Evolutionary conservation across 768 basidiomycete genomes (phyloP), one percentile per base, ranked within the genome.

Genomic region (Russula sp.): DNA sequence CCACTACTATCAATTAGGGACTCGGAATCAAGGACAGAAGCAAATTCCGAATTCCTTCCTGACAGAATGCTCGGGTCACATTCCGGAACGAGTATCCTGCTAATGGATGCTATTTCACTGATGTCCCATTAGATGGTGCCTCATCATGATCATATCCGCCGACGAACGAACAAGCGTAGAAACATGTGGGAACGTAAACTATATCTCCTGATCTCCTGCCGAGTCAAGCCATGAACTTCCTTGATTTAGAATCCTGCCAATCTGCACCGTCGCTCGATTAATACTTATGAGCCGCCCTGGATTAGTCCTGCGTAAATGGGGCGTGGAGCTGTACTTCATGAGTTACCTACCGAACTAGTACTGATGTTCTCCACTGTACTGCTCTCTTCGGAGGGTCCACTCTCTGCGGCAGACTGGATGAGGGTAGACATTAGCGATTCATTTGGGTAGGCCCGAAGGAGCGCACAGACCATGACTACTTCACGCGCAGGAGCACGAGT

Each of bases 401-500:
- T 40, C 47, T 63, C 62, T 22, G 57, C 51, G 3, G 55, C 45
- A 22, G 37, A 16, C 62, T 63, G 31, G n/a, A 39, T 14, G 18
- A 40, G 37, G 16, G 50, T 16, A 22, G 20, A 18, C 6, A 44
- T 59, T n/a, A 4, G 45, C 45, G 54, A 44, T 53, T 32, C 45
- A 27, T 48, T 10, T 27, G 4, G 9, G 7, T 22, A 22, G 13
- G 20, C n/a, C 1, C 1, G 31, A 50, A 35, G 16, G 32, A 22
- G 31, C 6, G 7, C 11, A 64, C 55, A 8, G 18, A 66, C 65
- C 62, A 55, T 35, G 27, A 64, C 54, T 13, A 64, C 48, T 55
- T 64, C 57, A 39, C 57, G 57, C 6, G 53, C 54, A 10, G 65
- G 62, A 39, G 16, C 45, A 16, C 54, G 55, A 34, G 63, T 64